These are phyloP conservation scores for Malus hybrid DNA, from an alignment of 331 rosid genomes.

Conservation along the genomic window DNA sequence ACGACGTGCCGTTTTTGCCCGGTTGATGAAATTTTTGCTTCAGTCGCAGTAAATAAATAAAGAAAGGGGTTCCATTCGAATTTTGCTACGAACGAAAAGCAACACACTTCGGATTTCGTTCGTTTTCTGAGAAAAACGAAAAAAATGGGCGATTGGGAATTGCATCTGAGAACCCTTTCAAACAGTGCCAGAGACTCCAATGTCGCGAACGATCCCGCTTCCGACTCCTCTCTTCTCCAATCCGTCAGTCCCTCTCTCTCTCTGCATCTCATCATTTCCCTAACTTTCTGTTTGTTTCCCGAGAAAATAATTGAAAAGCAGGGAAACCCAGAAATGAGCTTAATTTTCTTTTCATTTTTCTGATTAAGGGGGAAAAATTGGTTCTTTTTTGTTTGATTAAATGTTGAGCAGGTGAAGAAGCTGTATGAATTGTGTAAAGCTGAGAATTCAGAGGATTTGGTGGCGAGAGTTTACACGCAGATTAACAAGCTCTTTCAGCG, in stretches of 20 bases:
- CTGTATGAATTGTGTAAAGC: constrained; percentile 60
- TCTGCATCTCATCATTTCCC: not conserved
- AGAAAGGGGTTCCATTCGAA: not conserved
- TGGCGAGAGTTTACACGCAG: constrained; percentile 77
- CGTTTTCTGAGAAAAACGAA: not conserved
- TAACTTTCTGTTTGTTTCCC: constrained; percentile 3
- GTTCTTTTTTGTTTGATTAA: not conserved
- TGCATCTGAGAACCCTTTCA: constrained; percentile 62
- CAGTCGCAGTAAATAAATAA: not conserved
- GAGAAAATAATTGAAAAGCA: not conserved
- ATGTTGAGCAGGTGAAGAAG: constrained; percentile 53
- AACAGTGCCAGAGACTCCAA: constrained; percentile 67
- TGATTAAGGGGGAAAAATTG: not conserved
- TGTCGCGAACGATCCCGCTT: constrained; percentile 74
- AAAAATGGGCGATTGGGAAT: constrained; percentile 69
- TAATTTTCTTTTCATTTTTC: not conserved
- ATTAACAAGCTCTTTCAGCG: constrained; percentile 86
- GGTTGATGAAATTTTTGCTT: not conserved
- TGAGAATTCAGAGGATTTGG: constrained; percentile 76
- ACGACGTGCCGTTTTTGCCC: not conserved
- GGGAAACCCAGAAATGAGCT: not conserved
- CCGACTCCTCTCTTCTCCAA: constrained; percentile 71
- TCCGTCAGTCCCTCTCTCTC: constrained; percentile 36
- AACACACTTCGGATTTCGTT: not conserved
- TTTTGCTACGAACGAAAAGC: not conserved